These are phyloP conservation scores for Adansonia gregorii DNA, from an alignment of 441 rosid species.

Conservation along the genomic window DNA sequence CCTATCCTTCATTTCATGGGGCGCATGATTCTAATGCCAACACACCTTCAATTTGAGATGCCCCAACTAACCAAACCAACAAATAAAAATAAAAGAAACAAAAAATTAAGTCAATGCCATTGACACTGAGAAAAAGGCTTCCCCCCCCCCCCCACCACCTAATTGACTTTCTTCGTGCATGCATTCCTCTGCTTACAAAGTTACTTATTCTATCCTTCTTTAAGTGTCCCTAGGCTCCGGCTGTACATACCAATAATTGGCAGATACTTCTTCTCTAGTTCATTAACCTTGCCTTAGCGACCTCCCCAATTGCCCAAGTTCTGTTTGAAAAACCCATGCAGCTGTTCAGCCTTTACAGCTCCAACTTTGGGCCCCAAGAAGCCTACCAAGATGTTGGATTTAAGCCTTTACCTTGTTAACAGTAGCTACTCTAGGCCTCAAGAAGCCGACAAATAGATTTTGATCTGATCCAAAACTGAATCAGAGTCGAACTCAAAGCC, in stretches of 20 bases:
- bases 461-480: not conserved
- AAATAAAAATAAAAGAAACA: too few species aligned
- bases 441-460: not conserved
- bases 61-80: not conserved
- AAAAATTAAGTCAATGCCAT: constrained; percentile 3
- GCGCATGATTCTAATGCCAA: constrained; percentile 23
- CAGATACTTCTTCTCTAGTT: not conserved
- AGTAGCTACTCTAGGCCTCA: not conserved
- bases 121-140: not conserved
- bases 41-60: constrained; percentile 15
- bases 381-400: not conserved
- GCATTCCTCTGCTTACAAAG: not conserved
- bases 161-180: not conserved
- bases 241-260: not conserved
- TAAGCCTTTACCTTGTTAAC: not conserved
- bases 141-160: not conserved
- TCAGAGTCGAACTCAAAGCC: constrained; percentile 5
- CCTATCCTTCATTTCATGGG: not conserved
- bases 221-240: not conserved
- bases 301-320: not conserved
- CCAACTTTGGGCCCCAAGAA: constrained; percentile 8
- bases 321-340: not conserved
- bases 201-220: not conserved
- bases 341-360: not conserved
- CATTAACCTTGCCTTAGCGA: not conserved